Conservation (phyloP, 345 rosid species). For the Ailanthus altissimus region DNA sequence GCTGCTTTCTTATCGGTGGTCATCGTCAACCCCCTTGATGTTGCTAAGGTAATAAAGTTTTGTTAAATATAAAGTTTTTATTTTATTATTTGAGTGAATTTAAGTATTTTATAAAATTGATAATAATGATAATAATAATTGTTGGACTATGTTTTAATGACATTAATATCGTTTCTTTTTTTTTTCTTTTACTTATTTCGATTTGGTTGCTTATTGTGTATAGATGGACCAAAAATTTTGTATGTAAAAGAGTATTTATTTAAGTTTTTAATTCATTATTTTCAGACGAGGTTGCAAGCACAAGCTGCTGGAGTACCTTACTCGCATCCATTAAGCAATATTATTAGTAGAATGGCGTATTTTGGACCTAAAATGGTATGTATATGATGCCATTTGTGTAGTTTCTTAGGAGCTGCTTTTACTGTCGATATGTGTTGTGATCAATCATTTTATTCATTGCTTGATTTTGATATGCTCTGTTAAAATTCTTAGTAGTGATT, state of each 20-base stretch:
- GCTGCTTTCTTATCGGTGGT: slow-evolving; percentile 88
- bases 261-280: slow-evolving; percentile 8
- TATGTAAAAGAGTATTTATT: background rate
- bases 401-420: background rate
- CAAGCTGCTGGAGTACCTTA: slow-evolving; percentile 95
- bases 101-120: too few relatives aligned
- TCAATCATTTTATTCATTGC: background rate
- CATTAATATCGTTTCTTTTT: background rate
- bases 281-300: slow-evolving; percentile 90
- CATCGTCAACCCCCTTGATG: slow-evolving; percentile 90
- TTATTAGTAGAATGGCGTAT: slow-evolving; percentile 78
- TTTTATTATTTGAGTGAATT: background rate
- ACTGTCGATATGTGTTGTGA: background rate
- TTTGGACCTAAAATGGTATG: slow-evolving; percentile 93
- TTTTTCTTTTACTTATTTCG: background rate
- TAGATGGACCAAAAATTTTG: background rate
- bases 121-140: too few relatives aligned
- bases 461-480: background rate
- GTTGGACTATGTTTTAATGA: too few relatives aligned
- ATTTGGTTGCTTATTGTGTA: background rate
- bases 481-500: background rate
- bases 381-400: background rate
- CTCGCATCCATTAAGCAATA: slow-evolving; percentile 86
- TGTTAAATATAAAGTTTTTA: background rate
- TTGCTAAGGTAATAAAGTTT: slow-evolving; percentile 62